Evolutionary conservation across 2,329 filamentous ascomycete genomes (phyloP), one percentile per base, ranked within the genome.

Genomic region (Penicillium sp.): DNA sequence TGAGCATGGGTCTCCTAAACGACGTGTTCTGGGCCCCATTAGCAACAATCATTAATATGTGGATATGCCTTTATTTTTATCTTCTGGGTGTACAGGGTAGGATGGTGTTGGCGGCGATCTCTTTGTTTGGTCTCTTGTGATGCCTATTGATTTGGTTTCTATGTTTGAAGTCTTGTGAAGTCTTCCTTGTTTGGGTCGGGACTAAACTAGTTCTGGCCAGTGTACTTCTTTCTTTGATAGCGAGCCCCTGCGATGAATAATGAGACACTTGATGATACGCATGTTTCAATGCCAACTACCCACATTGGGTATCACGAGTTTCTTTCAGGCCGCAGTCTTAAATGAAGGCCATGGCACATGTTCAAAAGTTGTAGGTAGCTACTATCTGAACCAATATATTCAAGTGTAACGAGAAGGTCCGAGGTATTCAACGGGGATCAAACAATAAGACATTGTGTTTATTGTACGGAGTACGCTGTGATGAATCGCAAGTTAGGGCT

Each of bases 11-110:
- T 54, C 61, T 41, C 64, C 58, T 14, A 68, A 65, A 52, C 61
- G 71, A 35, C 69, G 70, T 26, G 69, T 63, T 4, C 59, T 74
- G 53, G 62, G 68, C 16, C 52, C 58, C 34, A 64, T 74, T 43
- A 51, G 58, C 30, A 71, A 70, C 53, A 67, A 60, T 53, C 61
- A 58, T 52, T 71, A 61, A 47, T 47, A 19, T 53, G 46, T 40
- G 30, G 26, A 50, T 44, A 45, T 27, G 29, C 7, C 16, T 51
- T 16, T 51, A 45, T 47, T 55, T 47, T 43, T 49, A 34, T 47
- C 38, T 44, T 54, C 44, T 36, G 47, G 47, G 53, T 51, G 55
- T 59, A 60, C 49, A 58, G 40, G 55, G 51, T 39, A 34, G 26
- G 30, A 27, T 47, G 57, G 55, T 46, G 60, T 63, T 61, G 53